Base-by-base conservation (phyloP, 768 basidiomycete genomes). In the Hemileccinum impolitum region DNA sequence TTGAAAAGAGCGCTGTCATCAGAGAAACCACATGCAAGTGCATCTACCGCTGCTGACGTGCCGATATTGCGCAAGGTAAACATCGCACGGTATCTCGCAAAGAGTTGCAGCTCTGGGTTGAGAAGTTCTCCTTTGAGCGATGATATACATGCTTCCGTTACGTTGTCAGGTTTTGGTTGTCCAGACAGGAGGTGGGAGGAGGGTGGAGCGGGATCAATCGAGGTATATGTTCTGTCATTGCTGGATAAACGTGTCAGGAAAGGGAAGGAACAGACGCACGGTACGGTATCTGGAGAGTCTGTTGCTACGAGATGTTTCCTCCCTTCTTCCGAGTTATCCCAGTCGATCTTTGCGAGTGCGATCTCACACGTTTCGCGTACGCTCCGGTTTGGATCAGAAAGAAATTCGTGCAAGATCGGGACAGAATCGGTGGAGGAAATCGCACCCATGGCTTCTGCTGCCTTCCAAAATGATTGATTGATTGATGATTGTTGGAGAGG, bases 361-460 rank as follows among this genome's bases (percentile, higher is more conserved):
- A 99, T 94, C 70, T 98, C 93, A 68, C 94, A 97, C 0, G 96
- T 99, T 72, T 99, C 96, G 31, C 93, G 79, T 0, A 95, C 88
- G 34, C 81, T 80, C 40, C 82, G 75, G 54, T 87, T 79, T 10
- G 79, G 62, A 72, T 97, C 91, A 46, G 72, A 64, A 28, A 88
- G 69, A 70, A 85, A 94, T 66, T 85, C 75, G 47, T 73, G 70
- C 32, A 99, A 76, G 48, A 93, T 65, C 3, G 84, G 77, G 11
- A 94, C 61, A 14, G 91, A 89, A 0, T 69, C 56, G 2, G 74
- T 60, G 18, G 81, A 74, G 8, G 90, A 92, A 32, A 98, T 91
- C 1, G 96, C 96, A 35, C 94, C 96, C 75, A 99, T 87, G 9
- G 96, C 96, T 71, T 99, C 96, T n/a, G 96, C 96, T 43, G 95